These are phyloP conservation scores for Bipolaris sorokiniana DNA, from an alignment of 2,329 filamentous ascomycete species.

Conservation along the genomic window DNA sequence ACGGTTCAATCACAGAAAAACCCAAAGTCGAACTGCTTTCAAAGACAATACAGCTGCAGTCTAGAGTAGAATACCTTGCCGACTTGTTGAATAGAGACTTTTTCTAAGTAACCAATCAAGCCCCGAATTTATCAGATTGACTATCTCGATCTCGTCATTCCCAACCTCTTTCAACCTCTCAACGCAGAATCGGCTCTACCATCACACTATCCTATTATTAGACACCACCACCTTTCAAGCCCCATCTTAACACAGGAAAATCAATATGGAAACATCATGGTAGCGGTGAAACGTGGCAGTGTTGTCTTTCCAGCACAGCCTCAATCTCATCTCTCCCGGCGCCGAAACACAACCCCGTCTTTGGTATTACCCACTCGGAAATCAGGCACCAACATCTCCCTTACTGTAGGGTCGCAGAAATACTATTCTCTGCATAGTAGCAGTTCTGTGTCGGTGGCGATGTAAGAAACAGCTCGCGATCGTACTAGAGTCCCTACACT, in stretches of 20 bases:
- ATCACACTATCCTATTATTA: neutral
- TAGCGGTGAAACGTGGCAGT: constrained; percentile 7
- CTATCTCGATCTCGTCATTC: neutral
- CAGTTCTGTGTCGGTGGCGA: neutral
- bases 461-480: constrained; percentile 1
- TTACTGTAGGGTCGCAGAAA: neutral
- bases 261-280: neutral
- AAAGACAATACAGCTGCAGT: neutral
- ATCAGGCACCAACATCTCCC: neutral
- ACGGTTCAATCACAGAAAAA: neutral
- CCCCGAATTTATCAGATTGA: neutral
- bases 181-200: neutral
- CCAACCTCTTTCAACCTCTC: neutral
- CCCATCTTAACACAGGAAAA: neutral
- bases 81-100: neutral
- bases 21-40: neutral
- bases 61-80: neutral
- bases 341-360: neutral
- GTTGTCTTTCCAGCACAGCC: constrained; percentile 8
- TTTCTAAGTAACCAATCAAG: neutral
- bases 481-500: constrained; percentile 2
- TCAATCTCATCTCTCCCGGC: neutral
- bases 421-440: neutral
- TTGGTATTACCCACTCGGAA: neutral
- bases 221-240: neutral